Base-by-base conservation (phyloP, 1,139 yeast genomes). In the Sugiyamaella grinbergsii region DNA sequence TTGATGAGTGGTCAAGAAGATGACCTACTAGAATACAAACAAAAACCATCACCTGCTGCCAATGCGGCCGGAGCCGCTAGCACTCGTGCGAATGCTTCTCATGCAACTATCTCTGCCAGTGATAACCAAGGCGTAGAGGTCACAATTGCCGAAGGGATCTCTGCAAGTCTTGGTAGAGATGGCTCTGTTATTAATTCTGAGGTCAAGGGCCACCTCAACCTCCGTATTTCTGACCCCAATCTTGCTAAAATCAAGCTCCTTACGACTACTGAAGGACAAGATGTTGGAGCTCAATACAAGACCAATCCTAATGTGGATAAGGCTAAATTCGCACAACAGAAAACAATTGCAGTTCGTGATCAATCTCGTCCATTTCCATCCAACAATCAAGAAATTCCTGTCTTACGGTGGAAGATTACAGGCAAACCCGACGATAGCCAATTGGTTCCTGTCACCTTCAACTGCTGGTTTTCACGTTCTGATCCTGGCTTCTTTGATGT, bases 221-320 rank as follows among this genome's bases (percentile, higher is more conserved):
- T 93, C 66, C 83, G 96, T 69, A 83, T 93, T 60, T 90, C 86
- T 66, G 80, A 89, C 62, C 74, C 85, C 11, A 78, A 77, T 29
- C 75, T 84, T 57, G 81, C 95, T 18, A 78, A 78, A 58, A 79
- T 89, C 53, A 81, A 80, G 65, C 76, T 91, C 52, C 67, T 81
- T 55, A 75, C 91, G 56, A 67, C 74, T 43, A 74, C 82, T 36
- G 76, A 70, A 42, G 75, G 74, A 48, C 71, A 74, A 39, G 68
- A 74, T 16, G 55, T 74, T 31, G 80, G 79, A 28, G 77, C 81
- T 50, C 93, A 84, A 66, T 93, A 81, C 75, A 91, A 91, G 70
- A 89, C 98, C 24, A 97, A 93, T 72, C 98, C 98, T 56, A 90
- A 91, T 67, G 95, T 93, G 58, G 97, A 93, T 72, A 84, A 88